These are phyloP conservation scores for Trichoderma arundinaceum DNA, from an alignment of 2,329 filamentous ascomycete species.

Conservation along the genomic window DNA sequence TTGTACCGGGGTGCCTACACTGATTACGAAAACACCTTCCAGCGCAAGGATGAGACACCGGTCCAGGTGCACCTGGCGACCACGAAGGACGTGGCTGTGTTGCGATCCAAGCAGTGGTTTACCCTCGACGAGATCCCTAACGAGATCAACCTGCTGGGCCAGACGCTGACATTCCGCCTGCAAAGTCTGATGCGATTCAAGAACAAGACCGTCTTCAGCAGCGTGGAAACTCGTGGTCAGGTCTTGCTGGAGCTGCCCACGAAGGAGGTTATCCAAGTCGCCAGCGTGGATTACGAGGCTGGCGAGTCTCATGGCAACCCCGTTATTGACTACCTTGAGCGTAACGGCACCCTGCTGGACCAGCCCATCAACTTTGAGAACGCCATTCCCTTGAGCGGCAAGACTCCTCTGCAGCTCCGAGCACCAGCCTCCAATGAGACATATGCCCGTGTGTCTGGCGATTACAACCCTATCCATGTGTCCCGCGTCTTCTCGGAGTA, in stretches of 20 bases:
- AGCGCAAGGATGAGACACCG: conserved; percentile 93
- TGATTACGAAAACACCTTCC: conserved; percentile 98
- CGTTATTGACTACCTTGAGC: conserved; percentile 92
- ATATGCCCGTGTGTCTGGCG: conserved; percentile 95
- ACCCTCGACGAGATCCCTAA: conserved; percentile 71
- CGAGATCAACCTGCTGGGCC: conserved; percentile 85
- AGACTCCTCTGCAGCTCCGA: conserved; percentile 84
- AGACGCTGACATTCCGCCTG: conserved; percentile 95
- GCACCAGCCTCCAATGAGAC: conserved; percentile 97
- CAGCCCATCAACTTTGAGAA: conserved; percentile 98
- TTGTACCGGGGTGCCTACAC: conserved; percentile 91
- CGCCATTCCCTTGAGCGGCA: conserved; percentile 91
- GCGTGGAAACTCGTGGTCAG: conserved; percentile 88
- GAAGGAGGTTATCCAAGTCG: conserved; percentile 96
- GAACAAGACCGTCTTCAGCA: conserved; percentile 90
- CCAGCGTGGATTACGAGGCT: conserved; percentile 94
- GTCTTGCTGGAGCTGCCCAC: conserved; percentile 93
- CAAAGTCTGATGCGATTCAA: conserved; percentile 92
- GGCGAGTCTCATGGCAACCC: conserved; percentile 93
- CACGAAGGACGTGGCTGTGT: conserved; percentile 88
- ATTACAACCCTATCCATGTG: conserved; percentile 99
- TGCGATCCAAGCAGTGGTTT: conserved; percentile 99
- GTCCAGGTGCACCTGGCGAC: conserved; percentile 90
- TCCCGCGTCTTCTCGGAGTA: conserved; percentile 96
- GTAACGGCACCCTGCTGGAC: conserved; percentile 89